Evolutionary conservation across 1,139 yeast genomes (phyloP), one percentile per base, ranked within the genome.

Genomic region (Geotrichum cucujoidarum): DNA sequence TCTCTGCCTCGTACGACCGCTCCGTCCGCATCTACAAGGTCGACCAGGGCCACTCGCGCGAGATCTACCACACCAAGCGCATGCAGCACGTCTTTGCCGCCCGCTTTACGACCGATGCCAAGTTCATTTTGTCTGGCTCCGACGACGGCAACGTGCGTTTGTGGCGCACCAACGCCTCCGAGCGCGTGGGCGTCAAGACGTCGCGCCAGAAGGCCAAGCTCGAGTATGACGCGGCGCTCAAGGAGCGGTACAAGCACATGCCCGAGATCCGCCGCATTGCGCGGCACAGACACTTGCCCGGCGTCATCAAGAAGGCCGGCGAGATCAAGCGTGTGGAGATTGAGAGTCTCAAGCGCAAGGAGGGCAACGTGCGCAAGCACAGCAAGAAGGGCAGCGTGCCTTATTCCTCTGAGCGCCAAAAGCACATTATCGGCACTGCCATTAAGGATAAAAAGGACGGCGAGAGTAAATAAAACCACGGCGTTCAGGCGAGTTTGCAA

Each of bases 81-180:
- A 92, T 92, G 99, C 99, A 92, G 70, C 83, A 92, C 54, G 84
- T 92, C 8, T 88, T 90, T 67, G 77, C 85, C 52, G 88, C 84
- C 36, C 81, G 83, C 56, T 94, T 75, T 66, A 79, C 95, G 7
- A 87, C 88, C 76, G 99, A 92, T 66, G 75, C 95, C 46, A 80
- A 83, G 61, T 92, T 89, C 66, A 79, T 94, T 35, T 70, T 90
- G 50, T 80, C 89, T 54, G 98, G 97, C 14, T 87, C 96, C 1
- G 98, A 92, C 67, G 99, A 92, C 65, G 95, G 97, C 57, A 94
- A 94, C 65, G 80, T 94, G 37, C 76, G 99, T 59, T 65, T 94
- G 50, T 92, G 99, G 99, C 76, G 98, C 67, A 69, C 95, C 13
- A 77, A 76, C 47, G 95, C 97, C 1, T 79, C 86, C 61, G 95